Evolutionary conservation across 2,329 filamentous ascomycete genomes (phyloP), one percentile per base, ranked within the genome.

Genomic region (Dactylonectria estremocensis): DNA sequence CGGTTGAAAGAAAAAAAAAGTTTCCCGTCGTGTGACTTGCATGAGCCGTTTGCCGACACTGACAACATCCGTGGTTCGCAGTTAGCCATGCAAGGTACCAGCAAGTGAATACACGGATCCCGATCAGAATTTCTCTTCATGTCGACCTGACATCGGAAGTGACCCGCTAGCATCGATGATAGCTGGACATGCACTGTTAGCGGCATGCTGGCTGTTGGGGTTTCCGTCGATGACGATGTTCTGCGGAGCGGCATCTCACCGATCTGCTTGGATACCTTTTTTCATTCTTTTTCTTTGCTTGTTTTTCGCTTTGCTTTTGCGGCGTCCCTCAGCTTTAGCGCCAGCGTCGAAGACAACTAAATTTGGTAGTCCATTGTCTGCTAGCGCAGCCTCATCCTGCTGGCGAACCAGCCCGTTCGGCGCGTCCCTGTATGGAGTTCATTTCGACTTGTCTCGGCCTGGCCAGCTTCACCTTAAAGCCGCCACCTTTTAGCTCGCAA

Each of bases 241-340:
- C 53, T 68, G 63, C 57, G 57, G 52, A 50, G 68, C 58, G 72
- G 66, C 69, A 72, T 74, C 66, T 46, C 50, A 58, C 45, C 57
- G 67, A 74, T 69, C 67, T 69, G 61, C 46, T 53, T 46, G 43
- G 35, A 18, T 31, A 28, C 56, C 24, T 68, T 61, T 58, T 61
- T 43, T 74, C 65, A 60, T 71, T 75, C 65, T 62, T 71, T 75
- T 72, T 67, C 61, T 50, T 37, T 64, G 53, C 31, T 37, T 28
- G 16, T 61, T 63, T 62, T 31, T 57, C 53, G 56, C 55, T 22
- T 68, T 69, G 68, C 56, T 66, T 70, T 63, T 67, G 52, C 52
- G 57, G 62, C 69, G 54, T 45, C 61, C 55, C 61, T 61, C 55
- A 54, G n/a, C 61, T 66, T 68, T 28, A 68, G 70, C 57, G 63